These are phyloP conservation scores for Scheffersomyces lignicola DNA, from an alignment of 1,139 yeast genomes.

Conservation along the genomic window DNA sequence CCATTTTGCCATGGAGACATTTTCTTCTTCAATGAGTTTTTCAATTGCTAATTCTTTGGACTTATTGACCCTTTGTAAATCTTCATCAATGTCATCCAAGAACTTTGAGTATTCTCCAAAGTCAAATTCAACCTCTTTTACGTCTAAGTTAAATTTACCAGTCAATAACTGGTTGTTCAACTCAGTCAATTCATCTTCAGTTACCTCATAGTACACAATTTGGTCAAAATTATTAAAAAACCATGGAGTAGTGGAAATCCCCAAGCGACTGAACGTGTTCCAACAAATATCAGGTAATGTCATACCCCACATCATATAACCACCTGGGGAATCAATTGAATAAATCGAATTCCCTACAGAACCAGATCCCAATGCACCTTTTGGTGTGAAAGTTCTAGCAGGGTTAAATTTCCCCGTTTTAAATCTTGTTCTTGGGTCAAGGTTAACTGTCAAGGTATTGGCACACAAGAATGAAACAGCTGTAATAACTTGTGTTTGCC, in stretches of 20 bases:
- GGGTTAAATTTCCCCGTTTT: slow-evolving; percentile 37
- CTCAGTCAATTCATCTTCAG: slow-evolving; percentile 22
- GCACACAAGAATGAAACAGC: slow-evolving; percentile 40
- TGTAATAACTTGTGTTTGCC: slow-evolving; percentile 29
- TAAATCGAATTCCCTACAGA: slow-evolving; percentile 36
- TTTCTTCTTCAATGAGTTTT: slow-evolving; percentile 20
- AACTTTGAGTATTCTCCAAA: slow-evolving; percentile 25
- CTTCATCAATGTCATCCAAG: slow-evolving; percentile 22
- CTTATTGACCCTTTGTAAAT: slow-evolving; percentile 15
- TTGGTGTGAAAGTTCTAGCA: slow-evolving; percentile 38
- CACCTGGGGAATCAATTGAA: slow-evolving; percentile 40
- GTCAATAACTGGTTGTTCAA: slow-evolving; percentile 26
- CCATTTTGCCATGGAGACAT: slow-evolving; percentile 23
- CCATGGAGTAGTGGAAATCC: slow-evolving; percentile 29
- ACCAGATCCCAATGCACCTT: slow-evolving; percentile 34
- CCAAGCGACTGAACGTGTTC: slow-evolving; percentile 31
- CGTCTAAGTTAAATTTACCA: slow-evolving; percentile 24
- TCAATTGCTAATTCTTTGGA: slow-evolving; percentile 21
- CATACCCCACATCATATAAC: slow-evolving; percentile 41
- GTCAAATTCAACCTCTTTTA: slow-evolving; percentile 26
- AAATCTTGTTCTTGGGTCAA: slow-evolving; percentile 34
- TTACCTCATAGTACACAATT: slow-evolving; percentile 34
- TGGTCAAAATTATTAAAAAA: slow-evolving; percentile 35
- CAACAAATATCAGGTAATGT: slow-evolving; percentile 35
- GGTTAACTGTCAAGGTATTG: slow-evolving; percentile 30